Percentiles rank a stretch among this genome's conserved stretches.
phyloP scores from a whole-genome alignment of 2,329 filamentous ascomycete genomes.

The Zalaria obscura region DNA sequence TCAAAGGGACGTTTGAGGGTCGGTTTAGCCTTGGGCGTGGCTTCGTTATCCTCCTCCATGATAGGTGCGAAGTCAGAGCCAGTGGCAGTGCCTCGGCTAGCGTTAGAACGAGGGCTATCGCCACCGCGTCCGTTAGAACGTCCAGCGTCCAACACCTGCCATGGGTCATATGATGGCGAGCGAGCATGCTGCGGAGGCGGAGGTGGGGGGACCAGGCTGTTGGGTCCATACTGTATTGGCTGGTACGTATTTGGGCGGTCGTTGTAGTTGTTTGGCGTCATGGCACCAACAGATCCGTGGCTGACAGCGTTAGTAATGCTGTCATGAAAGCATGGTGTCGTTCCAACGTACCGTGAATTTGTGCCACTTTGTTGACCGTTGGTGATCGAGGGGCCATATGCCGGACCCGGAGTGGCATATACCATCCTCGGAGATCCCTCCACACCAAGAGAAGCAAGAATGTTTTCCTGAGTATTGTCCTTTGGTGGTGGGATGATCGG shows the following conservation, averaged over 20 bases:
- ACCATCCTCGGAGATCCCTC: constrained; percentile 21
- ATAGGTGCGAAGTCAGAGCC: constrained; percentile 10
- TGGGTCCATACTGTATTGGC: constrained; percentile 4
- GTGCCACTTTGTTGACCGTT: constrained; percentile 4
- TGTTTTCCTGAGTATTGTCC: constrained; percentile 17
- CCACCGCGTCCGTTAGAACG: not conserved
- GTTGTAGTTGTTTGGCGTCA: not conserved
- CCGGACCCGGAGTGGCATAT: constrained; percentile 22
- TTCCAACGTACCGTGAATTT: constrained; percentile 1
- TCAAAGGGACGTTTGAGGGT: constrained; percentile 11
- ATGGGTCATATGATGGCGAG: constrained; percentile 8
- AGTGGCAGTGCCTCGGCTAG: constrained; percentile 9
- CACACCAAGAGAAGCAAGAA: constrained; percentile 21
- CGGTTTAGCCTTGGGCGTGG: constrained; percentile 7
- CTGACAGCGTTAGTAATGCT: not conserved
- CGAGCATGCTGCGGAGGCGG: constrained; percentile 6
- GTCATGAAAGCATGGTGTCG: not conserved
- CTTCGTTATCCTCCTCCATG: constrained; percentile 6
- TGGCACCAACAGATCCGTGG: not conserved
- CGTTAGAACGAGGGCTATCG: constrained; percentile 7
- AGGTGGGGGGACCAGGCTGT: constrained; percentile 7
- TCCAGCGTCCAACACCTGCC: constrained; percentile 4
- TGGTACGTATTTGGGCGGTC: not conserved
- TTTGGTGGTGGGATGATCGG: constrained; percentile 10
- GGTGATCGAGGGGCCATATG: constrained; percentile 13